A percentile compares a stretch with the other conserved stretches of the same genome.
phyloP scores from a whole-genome alignment of 1,139 yeast species.

The Geotrichum klebahnii region DNA sequence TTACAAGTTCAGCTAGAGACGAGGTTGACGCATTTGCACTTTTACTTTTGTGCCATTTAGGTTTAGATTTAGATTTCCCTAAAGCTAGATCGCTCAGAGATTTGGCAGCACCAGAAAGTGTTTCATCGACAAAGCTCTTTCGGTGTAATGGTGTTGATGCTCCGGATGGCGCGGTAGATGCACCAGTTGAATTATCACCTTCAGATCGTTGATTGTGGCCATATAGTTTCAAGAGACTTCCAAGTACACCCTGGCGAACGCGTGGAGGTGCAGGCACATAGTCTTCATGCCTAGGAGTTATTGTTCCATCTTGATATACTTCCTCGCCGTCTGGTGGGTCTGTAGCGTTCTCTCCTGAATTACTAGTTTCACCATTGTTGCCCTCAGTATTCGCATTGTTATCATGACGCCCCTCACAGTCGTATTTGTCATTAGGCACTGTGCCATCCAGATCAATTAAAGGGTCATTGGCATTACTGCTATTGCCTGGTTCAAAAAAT shows the following conservation, averaged over 20 bases:
- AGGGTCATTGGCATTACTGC: background rate
- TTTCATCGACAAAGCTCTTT: background rate
- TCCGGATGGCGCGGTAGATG: slow-evolving; percentile 10
- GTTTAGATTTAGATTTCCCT: background rate
- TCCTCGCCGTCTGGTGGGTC: background rate
- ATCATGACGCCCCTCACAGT: too few relatives aligned
- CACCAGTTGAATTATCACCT: background rate
- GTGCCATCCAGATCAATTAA: background rate
- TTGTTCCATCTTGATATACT: slow-evolving; percentile 23
- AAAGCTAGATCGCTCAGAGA: slow-evolving; percentile 11
- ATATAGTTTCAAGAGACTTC: slow-evolving; percentile 67
- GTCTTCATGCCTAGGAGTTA: slow-evolving; percentile 38
- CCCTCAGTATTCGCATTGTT: background rate
- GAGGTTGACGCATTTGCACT: slow-evolving; percentile 26
- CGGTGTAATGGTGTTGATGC: slow-evolving; percentile 16
- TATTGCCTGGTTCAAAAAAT: background rate
- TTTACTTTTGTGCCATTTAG: slow-evolving; percentile 18
- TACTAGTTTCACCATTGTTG: background rate
- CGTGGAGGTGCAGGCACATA: slow-evolving; percentile 68
- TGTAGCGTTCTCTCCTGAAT: background rate
- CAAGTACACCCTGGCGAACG: slow-evolving; percentile 78
- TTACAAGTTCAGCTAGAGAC: slow-evolving; percentile 25
- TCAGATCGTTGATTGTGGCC: slow-evolving; percentile 34
- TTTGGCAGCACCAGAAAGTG: slow-evolving; percentile 18
- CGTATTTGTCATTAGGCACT: background rate